Conservation (phyloP, 768 basidiomycete species). For the Sporobolomyces phaffii region DNA sequence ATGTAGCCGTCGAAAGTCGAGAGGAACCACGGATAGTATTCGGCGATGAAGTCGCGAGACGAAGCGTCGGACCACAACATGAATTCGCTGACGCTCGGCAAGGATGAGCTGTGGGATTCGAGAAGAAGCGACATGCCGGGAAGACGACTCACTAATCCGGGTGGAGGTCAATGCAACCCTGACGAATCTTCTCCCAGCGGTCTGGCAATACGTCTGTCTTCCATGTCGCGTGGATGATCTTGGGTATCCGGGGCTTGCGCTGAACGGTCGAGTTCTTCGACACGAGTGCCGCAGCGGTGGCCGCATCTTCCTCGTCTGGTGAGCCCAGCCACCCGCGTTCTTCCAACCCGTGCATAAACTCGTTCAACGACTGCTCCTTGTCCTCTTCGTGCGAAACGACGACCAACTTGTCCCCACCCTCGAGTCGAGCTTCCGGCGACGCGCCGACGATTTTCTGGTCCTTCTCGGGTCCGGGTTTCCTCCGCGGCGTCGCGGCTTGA, state of each 20-base stretch:
- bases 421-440: neutral
- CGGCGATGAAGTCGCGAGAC: conserved; percentile 81
- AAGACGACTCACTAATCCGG: conserved; percentile 81
- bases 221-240: conserved; percentile 98
- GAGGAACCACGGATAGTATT: conserved; percentile 85
- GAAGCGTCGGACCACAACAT: conserved; percentile 93
- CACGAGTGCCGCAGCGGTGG: conserved; percentile 10
- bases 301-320: neutral
- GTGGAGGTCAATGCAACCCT: conserved; percentile 83
- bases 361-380: conserved; percentile 11
- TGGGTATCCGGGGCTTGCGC: conserved; percentile 55
- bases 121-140: too few relatives aligned
- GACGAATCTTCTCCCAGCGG: conserved; percentile 72
- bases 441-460: conserved; percentile 10
- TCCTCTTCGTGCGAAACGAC: neutral
- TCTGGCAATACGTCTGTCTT: conserved; percentile 78
- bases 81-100: conserved; percentile 62
- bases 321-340: conserved; percentile 18
- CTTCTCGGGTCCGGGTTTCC: neutral
- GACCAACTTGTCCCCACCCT: neutral
- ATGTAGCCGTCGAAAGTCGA: conserved; percentile 83
- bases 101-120: neutral
- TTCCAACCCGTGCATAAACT: conserved; percentile 22
- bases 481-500: neutral
- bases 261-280: neutral